Base-by-base conservation (phyloP, 2,329 filamentous ascomycete genomes). In the Cercospora citrullina region DNA sequence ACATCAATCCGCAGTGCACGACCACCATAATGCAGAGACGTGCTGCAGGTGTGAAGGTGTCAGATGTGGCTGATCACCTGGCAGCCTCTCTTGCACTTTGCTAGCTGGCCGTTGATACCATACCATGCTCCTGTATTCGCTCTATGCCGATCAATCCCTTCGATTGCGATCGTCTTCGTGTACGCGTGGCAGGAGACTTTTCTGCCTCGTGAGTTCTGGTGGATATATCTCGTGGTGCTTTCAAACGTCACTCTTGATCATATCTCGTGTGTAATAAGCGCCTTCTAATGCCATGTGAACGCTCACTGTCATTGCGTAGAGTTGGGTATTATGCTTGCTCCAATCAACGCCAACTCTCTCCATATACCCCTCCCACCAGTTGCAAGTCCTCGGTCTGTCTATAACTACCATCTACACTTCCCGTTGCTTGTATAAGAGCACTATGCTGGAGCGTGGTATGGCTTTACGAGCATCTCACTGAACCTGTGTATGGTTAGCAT, bases 391-490 rank as follows among this genome's bases (percentile, higher is more conserved):
- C 18, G 4, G 51, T 4, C 60, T 33, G 45, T 12, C n/a, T 12
- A 28, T 28, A 26, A 18, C 36, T 30, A 23, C 14, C 31, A 21
- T n/a, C 26, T 26, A 31, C 9, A 60, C 16, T 33, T 9, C 28
- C 30, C n/a, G 23, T 10, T 28, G 2, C n/a, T 18, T 28, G n/a
- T 53, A 10, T 14, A 18, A 21, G 16, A 23, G 45, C 18, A 51
- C 48, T 71, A 76, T 63, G 69, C 71, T 58, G 91, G 91, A 42
- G 91, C 90, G 60, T 91, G 84, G 76, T 90, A 94, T 0, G 91
- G 92, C 72, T 87, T 87, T 71, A 94, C 86, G 69, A 95, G 84
- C 91, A 95, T 92, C 76, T 93, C 89, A 77, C 91, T 93, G 79
- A 95, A 98, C 81, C 72, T 73, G 33, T 51, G 5, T 6, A 77